Base-by-base conservation (phyloP, 2,329 filamentous ascomycete genomes). In the Kalmusia sp. region DNA sequence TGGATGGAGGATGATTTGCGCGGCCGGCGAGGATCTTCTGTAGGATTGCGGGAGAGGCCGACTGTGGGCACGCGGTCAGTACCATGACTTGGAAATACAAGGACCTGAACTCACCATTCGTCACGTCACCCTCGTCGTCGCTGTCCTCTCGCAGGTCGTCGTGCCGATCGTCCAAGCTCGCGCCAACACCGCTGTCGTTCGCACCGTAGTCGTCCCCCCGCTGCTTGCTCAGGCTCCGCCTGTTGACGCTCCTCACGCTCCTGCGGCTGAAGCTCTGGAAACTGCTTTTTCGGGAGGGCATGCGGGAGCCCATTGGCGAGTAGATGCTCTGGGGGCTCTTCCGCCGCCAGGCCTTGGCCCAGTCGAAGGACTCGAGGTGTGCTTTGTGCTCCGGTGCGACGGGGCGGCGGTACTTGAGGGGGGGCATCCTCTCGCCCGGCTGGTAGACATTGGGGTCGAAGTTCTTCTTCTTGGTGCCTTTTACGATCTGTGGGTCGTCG, bases 331-430 rank as follows among this genome's bases (percentile, higher is more conserved):
- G 69, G 46, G 75, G 73, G 59, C 76, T 79, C 59, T 72, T 75
- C 49, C 76, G 68, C 22, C 77, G 72, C 79, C 79, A 81, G 19
- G 79, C 77, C 15, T 76, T 76, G 19, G 70, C 69, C 62, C 79
- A 81, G 52, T 58, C 74, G 68, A 80, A 82, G 12, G 77, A 63
- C 59, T 81, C 79, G 31, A 82, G 72, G 40, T 75, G 72, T 59
- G 78, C 78, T 64, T 79, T 80, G 75, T 82, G 79, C 60, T 79
- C 76, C 35, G 80, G 79, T 52, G 76, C 76, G 35, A 80, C 79
- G 8, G 77, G 76, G 22, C 76, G 72, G 35, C 79, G 75, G 64
- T 82, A 82, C 58, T 82, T 82, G 15, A 78, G 68, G 19, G 76
- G 74, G 4, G 79, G 79, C 77, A 82, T 80, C 52, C 78, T 74